Conservation (phyloP, 2,329 filamentous ascomycete species). For the Hypocreales sp. region DNA sequence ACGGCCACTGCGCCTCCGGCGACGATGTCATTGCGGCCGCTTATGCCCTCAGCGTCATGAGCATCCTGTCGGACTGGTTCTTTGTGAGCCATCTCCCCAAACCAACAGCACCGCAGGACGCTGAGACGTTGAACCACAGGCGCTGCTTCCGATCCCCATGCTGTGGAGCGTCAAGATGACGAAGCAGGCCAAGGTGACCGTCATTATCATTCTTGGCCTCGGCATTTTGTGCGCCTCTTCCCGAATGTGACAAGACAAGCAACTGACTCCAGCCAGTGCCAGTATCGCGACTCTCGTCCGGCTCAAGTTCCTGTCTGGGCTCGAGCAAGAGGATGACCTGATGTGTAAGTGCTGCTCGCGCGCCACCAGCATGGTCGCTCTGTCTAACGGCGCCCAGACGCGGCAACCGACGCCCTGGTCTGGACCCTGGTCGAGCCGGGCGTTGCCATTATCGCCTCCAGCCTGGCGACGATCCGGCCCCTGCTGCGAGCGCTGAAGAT, state of each 20-base stretch:
- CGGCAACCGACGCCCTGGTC: slow-evolving; percentile 34
- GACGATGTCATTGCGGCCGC: slow-evolving; percentile 29
- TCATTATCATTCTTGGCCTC: slow-evolving; percentile 30
- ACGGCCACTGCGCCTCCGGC: slow-evolving; percentile 25
- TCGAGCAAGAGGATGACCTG: slow-evolving; percentile 28
- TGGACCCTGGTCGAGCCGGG: slow-evolving; percentile 43
- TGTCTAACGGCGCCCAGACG: slow-evolving; percentile 16
- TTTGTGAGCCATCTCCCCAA: slow-evolving; percentile 30
- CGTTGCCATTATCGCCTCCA: slow-evolving; percentile 37
- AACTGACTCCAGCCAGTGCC: slow-evolving; percentile 19
- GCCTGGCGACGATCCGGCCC: slow-evolving; percentile 37
- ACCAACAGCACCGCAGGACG: no score
- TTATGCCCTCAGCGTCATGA: slow-evolving; percentile 36
- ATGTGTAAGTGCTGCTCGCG: slow-evolving; percentile 22
- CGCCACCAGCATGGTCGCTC: neutral
- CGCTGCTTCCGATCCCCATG: slow-evolving; percentile 36
- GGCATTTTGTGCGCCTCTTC: slow-evolving; percentile 29
- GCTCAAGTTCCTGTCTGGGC: slow-evolving; percentile 28
- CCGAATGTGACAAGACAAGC: neutral
- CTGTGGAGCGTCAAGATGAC: slow-evolving; percentile 39
- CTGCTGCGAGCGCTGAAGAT: slow-evolving; percentile 32
- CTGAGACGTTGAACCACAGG: slow-evolving; percentile 17
- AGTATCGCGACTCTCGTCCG: slow-evolving; percentile 38
- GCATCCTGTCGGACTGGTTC: slow-evolving; percentile 36
- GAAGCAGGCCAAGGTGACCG: slow-evolving; percentile 32